These are phyloP conservation scores for Spathaspora girioi DNA, from an alignment of 805 yeast species.

Conservation along the genomic window DNA sequence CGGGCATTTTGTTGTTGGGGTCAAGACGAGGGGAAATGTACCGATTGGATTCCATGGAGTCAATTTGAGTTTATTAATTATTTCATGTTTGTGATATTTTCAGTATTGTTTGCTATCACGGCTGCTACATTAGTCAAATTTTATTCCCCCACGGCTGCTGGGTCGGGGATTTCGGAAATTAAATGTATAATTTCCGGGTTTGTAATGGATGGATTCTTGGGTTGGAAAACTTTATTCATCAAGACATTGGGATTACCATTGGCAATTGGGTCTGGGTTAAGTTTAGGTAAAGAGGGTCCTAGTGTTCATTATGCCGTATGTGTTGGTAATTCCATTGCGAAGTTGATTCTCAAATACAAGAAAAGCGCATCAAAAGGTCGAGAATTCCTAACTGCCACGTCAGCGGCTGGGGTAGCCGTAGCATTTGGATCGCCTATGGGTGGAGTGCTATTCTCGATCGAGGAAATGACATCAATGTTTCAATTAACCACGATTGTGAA, in stretches of 20 bases:
- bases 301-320: slow-evolving; percentile 97
- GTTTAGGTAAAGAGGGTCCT: slow-evolving; percentile 98
- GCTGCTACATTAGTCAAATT: slow-evolving; percentile 68
- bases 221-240: slow-evolving; percentile 64
- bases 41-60: slow-evolving; percentile 71
- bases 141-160: slow-evolving; percentile 90
- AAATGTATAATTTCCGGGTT: slow-evolving; percentile 94
- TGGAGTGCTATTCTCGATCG: slow-evolving; percentile 90
- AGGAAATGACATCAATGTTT: slow-evolving; percentile 78
- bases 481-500: slow-evolving; percentile 83
- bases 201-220: slow-evolving; percentile 70
- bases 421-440: slow-evolving; percentile 97
- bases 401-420: slow-evolving; percentile 98
- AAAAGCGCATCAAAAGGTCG: slow-evolving; percentile 43
- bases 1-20: slow-evolving; percentile 82
- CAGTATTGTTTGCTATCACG: slow-evolving; percentile 56
- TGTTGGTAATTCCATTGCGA: slow-evolving; percentile 79
- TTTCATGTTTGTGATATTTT: slow-evolving; percentile 52
- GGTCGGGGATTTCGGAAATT: slow-evolving; percentile 96
- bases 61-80: slow-evolving; percentile 44
- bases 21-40: slow-evolving; percentile 46
- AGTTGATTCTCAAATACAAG: slow-evolving; percentile 44
- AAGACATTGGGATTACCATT: slow-evolving; percentile 82
- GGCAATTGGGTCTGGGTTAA: slow-evolving; percentile 88
- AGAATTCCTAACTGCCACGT: slow-evolving; percentile 79